Evolutionary conservation across 2,329 filamentous ascomycete species (phyloP).

Genomic region (Sordariomycetes sp.): DNA sequence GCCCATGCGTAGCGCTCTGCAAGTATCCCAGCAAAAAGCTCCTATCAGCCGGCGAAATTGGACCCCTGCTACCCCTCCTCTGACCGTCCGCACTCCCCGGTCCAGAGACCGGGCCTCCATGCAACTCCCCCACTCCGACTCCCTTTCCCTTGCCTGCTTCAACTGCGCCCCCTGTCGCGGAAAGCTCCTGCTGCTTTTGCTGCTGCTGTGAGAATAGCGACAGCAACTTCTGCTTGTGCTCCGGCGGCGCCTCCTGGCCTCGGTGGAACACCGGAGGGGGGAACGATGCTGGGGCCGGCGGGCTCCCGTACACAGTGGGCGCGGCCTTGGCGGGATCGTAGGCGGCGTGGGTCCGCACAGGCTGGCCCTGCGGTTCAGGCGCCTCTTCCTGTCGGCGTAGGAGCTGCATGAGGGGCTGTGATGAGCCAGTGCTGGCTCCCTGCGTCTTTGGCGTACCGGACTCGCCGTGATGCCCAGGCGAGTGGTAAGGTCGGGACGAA

Average conservation of each 20-base stretch:
- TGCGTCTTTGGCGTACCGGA: neutral
- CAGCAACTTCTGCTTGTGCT: constrained; percentile 36
- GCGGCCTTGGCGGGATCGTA: constrained; percentile 1
- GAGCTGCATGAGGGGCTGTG: constrained; percentile 3
- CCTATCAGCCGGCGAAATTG: constrained; percentile 60
- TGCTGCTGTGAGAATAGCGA: constrained; percentile 46
- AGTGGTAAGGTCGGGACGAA: neutral
- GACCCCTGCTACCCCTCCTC: constrained; percentile 30
- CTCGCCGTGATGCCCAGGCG: neutral
- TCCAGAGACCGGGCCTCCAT: constrained; percentile 31
- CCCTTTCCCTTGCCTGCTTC: constrained; percentile 14
- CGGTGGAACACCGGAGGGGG: constrained; percentile 16
- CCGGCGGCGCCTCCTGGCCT: constrained; percentile 22
- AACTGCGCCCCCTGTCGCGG: constrained; percentile 12
- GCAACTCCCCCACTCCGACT: constrained; percentile 14
- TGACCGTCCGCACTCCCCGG: constrained; percentile 22
- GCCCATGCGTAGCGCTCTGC: constrained; percentile 33
- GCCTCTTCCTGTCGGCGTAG: constrained; percentile 9
- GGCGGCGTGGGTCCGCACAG: neutral
- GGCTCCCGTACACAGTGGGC: constrained; percentile 12
- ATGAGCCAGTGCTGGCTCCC: constrained; percentile 1
- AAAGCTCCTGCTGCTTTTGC: neutral
- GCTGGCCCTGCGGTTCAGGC: constrained; percentile 8
- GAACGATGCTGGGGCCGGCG: constrained; percentile 16
- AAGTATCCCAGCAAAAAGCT: constrained; percentile 69